Base-by-base conservation (phyloP, 306 rosid species). In the Cajanus cajan region DNA sequence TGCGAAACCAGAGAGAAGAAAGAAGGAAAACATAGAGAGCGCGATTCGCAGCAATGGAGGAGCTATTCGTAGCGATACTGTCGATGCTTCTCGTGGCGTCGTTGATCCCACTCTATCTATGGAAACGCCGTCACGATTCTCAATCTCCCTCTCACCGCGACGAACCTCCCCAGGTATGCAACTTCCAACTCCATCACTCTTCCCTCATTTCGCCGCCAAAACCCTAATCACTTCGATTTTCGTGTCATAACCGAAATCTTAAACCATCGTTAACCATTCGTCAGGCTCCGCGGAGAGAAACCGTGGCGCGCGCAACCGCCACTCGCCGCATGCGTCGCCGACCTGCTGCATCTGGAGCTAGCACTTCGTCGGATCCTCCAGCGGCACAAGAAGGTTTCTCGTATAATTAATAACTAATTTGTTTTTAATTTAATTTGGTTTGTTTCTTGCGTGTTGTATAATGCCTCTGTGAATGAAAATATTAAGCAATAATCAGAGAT, bases 271-370 rank as follows among this genome's bases (percentile, higher is more conserved):
- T 81, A 8, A 28, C n/a, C 24, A 18, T 15, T 64, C 16, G 11
- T 57, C 81, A 96, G 99, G 92, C 87, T 81, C 96, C 88, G 16
- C 85, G 19, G 78, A 78, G 93, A 73, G 98, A 93, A 80, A 79
- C 91, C 25, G 99, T 83, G 25, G 93, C 86, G 4, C 97, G 97
- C 16, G 90, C 96, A 44, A 66, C 96, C 69, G 94, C 83, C 48
- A 68, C 87, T 78, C 88, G 92, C 24, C 92, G 98, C 45, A 96
- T 96, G 98, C 96, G 99, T 44, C 90, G 99, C 81, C 80, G 99
- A 74, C 89, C 87, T 0, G 93, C 92, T 74, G 83, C 97, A 36
- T 80, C 97, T 33, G 98, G 92, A 82, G 97, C 99, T 63, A 90
- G 98, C 81, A 68, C 96, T 31, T 95, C 97, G 0, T 82, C 96